phyloP scores from a whole-genome alignment of 345 rosid genomes.

The Carallia pectinifolia region DNA sequence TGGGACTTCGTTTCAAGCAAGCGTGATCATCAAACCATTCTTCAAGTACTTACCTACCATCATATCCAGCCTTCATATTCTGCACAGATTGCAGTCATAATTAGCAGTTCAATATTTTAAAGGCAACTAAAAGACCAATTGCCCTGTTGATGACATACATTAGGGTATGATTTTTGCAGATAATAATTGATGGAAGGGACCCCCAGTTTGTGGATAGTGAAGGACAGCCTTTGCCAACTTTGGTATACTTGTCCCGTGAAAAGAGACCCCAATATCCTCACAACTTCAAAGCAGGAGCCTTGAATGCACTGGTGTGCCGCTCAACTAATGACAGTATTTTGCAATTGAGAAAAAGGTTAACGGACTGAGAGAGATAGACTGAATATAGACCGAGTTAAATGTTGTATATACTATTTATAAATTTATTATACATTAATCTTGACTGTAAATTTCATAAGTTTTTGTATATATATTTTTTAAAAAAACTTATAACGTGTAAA shows the following conservation, averaged over 20 bases:
- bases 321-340: too few species aligned
- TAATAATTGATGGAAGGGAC: constrained; percentile 30
- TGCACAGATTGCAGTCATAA: too few species aligned
- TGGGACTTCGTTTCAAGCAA: constrained; percentile 27
- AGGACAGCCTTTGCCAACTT: constrained; percentile 38
- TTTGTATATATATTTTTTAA: too few species aligned
- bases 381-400: too few species aligned
- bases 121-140: background rate
- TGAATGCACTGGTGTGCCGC: constrained; percentile 42
- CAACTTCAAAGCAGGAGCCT: constrained; percentile 55
- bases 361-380: too few species aligned
- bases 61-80: background rate
- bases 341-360: too few species aligned
- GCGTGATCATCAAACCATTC: constrained; percentile 36
- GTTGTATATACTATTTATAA: too few species aligned
- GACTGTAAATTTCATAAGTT: too few species aligned
- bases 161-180: background rate
- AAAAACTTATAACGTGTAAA: too few species aligned
- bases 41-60: constrained; percentile 24
- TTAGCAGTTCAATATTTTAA: too few species aligned
- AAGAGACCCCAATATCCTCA: constrained; percentile 44
- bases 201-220: constrained; percentile 21
- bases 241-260: constrained; percentile 46
- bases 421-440: too few species aligned
- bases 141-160: background rate